Evolutionary conservation across 305 asterid genomes (phyloP).

Genomic region (Fraxinus paxiana): DNA sequence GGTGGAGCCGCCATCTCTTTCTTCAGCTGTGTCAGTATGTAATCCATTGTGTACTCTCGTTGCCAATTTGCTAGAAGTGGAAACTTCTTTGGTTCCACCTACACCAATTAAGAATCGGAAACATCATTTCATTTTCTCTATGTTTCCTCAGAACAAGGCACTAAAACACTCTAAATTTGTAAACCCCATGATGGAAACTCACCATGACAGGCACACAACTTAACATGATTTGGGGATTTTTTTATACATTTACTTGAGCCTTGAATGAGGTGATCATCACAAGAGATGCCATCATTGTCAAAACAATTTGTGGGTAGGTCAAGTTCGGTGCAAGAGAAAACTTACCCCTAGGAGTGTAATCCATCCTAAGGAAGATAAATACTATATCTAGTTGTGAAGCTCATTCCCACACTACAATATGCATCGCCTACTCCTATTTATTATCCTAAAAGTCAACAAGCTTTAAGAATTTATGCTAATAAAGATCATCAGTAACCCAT

Average conservation of each 20-base stretch:
- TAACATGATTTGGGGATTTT: background rate
- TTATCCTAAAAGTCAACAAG: background rate
- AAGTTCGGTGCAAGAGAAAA: background rate
- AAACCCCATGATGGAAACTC: background rate
- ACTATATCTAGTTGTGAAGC: background rate
- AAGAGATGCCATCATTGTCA: background rate
- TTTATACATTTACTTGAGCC: background rate
- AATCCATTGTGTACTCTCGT: background rate
- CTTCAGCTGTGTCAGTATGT: background rate
- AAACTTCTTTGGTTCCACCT: constrained; percentile 56
- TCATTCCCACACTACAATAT: background rate
- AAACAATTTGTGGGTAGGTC: background rate
- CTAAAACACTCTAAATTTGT: background rate
- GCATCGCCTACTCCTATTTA: background rate
- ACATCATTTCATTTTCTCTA: background rate
- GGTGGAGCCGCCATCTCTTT: background rate
- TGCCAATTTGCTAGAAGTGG: constrained; percentile 3
- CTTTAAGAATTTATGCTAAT: background rate
- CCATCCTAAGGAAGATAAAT: background rate
- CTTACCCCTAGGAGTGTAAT: background rate
- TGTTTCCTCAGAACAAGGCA: background rate
- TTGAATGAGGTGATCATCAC: background rate
- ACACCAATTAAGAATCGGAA: background rate
- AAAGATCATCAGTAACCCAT: background rate
- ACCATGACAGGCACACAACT: background rate